These are phyloP conservation scores for Puccinellia tenuiflora DNA, from an alignment of 176 grass and related monocot genomes.

Conservation along the genomic window DNA sequence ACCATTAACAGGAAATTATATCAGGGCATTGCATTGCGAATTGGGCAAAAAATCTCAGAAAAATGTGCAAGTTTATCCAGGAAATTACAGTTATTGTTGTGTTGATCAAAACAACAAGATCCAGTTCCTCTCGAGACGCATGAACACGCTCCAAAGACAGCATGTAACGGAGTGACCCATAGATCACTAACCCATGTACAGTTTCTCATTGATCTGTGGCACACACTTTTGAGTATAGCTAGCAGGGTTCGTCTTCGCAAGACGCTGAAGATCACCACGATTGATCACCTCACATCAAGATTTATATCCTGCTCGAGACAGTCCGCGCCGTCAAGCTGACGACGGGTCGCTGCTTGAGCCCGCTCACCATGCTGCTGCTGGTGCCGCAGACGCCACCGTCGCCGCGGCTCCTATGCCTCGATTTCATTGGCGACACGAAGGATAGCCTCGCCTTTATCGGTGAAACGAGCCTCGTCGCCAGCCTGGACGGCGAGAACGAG, in stretches of 20 bases:
- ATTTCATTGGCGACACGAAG: conserved; percentile 66
- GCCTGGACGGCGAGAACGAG: conserved; percentile 82
- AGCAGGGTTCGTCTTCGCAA: conserved; percentile 23
- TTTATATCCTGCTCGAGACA: conserved; percentile 40
- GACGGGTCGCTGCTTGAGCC: conserved; percentile 64
- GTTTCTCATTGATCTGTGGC: conserved; percentile 67
- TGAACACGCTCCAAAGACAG: neutral
- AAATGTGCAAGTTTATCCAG: neutral
- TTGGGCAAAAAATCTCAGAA: neutral
- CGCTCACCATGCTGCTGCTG: conserved; percentile 29
- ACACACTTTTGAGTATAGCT: conserved; percentile 47
- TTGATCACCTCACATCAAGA: neutral
- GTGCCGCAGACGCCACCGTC: neutral
- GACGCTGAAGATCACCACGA: conserved; percentile 28
- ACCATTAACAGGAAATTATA: neutral
- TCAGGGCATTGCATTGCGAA: no score
- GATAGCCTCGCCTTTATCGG: conserved; percentile 63
- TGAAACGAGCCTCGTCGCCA: conserved; percentile 58
- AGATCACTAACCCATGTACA: conserved; percentile 80
- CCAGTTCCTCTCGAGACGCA: neutral
- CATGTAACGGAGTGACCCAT: conserved; percentile 48
- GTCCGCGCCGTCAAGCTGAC: conserved; percentile 41
- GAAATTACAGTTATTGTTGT: neutral
- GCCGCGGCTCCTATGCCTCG: conserved; percentile 39
- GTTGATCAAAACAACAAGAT: conserved; percentile 8